Percentiles rank a stretch among this genome's conserved stretches.
Conservation (phyloP, 352 stramenopile species). For the Phytophthora pistaciae region DNA sequence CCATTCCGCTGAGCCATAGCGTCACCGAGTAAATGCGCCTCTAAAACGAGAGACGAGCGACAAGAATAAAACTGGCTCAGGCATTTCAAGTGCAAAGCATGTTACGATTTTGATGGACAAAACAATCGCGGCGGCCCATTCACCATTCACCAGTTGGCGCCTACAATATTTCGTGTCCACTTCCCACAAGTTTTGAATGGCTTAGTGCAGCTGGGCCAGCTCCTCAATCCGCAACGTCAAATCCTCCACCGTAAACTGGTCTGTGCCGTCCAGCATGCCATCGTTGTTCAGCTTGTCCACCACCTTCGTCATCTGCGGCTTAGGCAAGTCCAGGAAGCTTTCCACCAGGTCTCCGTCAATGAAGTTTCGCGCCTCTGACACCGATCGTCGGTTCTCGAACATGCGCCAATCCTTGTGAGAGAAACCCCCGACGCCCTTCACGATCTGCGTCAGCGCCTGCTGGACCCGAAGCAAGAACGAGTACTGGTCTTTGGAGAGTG, state of each 20-base stretch:
- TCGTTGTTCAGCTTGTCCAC: constrained; percentile 94
- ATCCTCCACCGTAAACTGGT: constrained; percentile 72
- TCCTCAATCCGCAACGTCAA: constrained; percentile 82
- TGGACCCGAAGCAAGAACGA: constrained; percentile 93
- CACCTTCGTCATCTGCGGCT: constrained; percentile 90
- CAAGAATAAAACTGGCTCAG: constrained; percentile 23
- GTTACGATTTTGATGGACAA: constrained; percentile 18
- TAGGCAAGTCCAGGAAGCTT: constrained; percentile 94
- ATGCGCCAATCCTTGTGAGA: constrained; percentile 94
- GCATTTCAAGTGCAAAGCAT: constrained; percentile 29
- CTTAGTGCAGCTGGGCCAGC: constrained; percentile 78
- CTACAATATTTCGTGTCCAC: constrained; percentile 9
- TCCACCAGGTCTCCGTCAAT: constrained; percentile 97
- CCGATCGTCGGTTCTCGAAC: constrained; percentile 91
- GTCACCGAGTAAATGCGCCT: not conserved
- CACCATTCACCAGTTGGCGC: not conserved
- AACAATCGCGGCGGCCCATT: not conserved
- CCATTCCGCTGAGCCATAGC: constrained; percentile 23
- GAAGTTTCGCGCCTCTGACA: constrained; percentile 92
- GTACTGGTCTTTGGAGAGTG: constrained; percentile 93
- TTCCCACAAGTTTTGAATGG: not conserved
- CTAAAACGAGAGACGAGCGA: constrained; percentile 5
- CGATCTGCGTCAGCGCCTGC: constrained; percentile 87
- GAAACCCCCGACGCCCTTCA: constrained; percentile 94
- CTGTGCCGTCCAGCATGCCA: constrained; percentile 69